phyloP scores from a whole-genome alignment of 208 protist species.

The Acanthamoeba sp. region DNA sequence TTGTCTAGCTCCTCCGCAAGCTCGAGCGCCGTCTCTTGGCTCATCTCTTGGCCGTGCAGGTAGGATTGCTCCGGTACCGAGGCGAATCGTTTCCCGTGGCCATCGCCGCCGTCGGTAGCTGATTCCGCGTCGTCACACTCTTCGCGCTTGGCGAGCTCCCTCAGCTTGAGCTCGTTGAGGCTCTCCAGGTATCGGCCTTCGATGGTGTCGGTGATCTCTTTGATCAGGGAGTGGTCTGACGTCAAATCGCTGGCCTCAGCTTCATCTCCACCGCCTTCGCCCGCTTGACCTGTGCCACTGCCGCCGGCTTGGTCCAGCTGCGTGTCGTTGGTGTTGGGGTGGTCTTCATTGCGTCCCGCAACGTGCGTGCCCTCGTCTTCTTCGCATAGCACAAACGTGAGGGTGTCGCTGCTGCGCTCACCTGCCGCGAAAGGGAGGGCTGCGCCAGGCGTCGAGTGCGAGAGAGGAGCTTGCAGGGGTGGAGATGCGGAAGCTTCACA shows the following conservation, averaged over 20 bases:
- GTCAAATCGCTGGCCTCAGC: not conserved
- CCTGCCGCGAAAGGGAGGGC: too few species aligned
- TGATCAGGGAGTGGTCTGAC: not conserved
- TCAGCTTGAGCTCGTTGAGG: constrained; percentile 25
- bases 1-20: not conserved
- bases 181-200: constrained; percentile 23
- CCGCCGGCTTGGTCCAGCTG: too few species aligned
- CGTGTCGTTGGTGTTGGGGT: too few species aligned
- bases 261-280: not conserved
- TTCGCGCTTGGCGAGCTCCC: not conserved
- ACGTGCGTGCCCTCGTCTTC: too few species aligned
- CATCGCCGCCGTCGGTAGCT: not conserved
- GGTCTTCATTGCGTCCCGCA: not conserved
- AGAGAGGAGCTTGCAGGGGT: too few species aligned
- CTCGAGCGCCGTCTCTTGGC: not conserved
- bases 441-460: too few species aligned
- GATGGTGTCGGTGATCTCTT: constrained; percentile 40
- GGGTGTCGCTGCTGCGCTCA: too few species aligned
- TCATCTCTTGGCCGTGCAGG: not conserved
- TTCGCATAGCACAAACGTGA: too few species aligned
- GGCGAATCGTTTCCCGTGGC: too few species aligned
- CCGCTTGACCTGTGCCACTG: too few species aligned
- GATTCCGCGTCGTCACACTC: not conserved
- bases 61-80: too few species aligned
- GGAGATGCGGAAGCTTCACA: too few species aligned